A percentile compares a stretch with the other conserved stretches of the same genome.
These are phyloP conservation scores for Aspergillus sergii DNA, from an alignment of 2,329 filamentous ascomycete species.

Conservation along the genomic window DNA sequence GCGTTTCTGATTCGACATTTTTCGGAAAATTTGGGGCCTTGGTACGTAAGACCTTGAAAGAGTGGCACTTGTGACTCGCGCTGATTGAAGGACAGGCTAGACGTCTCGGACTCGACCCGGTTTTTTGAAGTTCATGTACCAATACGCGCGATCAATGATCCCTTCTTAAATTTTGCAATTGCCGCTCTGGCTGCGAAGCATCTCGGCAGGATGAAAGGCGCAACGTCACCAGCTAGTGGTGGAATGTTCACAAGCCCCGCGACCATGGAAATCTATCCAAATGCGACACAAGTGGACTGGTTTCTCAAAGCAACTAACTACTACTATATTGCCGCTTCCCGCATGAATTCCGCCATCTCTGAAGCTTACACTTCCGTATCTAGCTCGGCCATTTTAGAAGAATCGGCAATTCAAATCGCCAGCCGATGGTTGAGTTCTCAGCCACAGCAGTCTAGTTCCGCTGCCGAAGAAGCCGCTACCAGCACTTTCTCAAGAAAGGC, in stretches of 20 bases:
- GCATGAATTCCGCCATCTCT: slow-evolving; percentile 44
- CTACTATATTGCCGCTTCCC: slow-evolving; percentile 60
- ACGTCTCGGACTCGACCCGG: slow-evolving; percentile 43
- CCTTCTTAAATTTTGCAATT: slow-evolving; percentile 39
- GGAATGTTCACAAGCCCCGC: slow-evolving; percentile 44
- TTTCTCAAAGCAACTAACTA: slow-evolving; percentile 63
- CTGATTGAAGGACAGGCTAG: slow-evolving; percentile 32
- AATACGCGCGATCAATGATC: slow-evolving; percentile 38
- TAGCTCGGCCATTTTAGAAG: slow-evolving; percentile 33
- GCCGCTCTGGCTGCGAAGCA: slow-evolving; percentile 46
- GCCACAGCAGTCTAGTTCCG: slow-evolving; percentile 12
- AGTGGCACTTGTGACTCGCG: background rate
- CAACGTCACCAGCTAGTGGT: slow-evolving; percentile 20
- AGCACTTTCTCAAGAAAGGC: slow-evolving; percentile 45
- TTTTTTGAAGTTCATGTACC: slow-evolving; percentile 43
- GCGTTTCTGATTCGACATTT: slow-evolving; percentile 43
- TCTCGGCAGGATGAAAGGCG: slow-evolving; percentile 36
- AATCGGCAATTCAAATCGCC: slow-evolving; percentile 33
- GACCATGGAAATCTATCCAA: slow-evolving; percentile 55
- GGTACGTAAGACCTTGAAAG: slow-evolving; percentile 24
- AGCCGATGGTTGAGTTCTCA: slow-evolving; percentile 27
- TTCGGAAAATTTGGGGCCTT: slow-evolving; percentile 38
- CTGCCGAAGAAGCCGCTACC: slow-evolving; percentile 13
- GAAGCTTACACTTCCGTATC: slow-evolving; percentile 33
- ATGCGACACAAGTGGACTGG: slow-evolving; percentile 56